phyloP scores from a whole-genome alignment of 441 rosid species.

The Euphorbia corollata region DNA sequence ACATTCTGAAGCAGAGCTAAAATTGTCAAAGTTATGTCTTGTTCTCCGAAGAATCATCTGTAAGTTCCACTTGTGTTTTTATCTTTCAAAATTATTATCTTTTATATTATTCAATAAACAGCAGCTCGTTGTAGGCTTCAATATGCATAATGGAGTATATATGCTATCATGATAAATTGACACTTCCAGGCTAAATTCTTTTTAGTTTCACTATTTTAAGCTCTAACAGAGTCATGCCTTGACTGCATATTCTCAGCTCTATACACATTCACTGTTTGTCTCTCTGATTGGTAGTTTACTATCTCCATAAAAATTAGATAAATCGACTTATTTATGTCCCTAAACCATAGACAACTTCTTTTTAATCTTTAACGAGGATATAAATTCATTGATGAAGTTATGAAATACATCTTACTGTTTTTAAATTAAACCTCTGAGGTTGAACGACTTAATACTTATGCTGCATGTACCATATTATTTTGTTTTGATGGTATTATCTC shows the following conservation, averaged over 20 bases:
- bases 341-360: neutral
- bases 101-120: neutral
- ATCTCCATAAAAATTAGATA: neutral
- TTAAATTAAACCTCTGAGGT: neutral
- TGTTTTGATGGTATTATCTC: neutral
- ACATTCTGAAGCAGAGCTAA: constrained; percentile 51
- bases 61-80: constrained; percentile 26
- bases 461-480: neutral
- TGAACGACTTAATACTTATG: neutral
- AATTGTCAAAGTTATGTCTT: constrained; percentile 60
- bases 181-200: too few species aligned
- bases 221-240: too few species aligned
- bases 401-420: neutral
- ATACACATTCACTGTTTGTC: neutral
- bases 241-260: neutral
- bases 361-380: neutral
- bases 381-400: neutral
- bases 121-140: neutral
- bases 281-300: neutral
- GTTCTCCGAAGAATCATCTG: constrained; percentile 61
- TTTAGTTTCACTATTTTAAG: too few species aligned
- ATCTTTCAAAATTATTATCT: neutral
- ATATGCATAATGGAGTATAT: neutral
- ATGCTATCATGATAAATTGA: neutral
- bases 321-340: neutral